Base-by-base conservation (phyloP, 768 basidiomycete genomes). In the Naganishia friedmannii region DNA sequence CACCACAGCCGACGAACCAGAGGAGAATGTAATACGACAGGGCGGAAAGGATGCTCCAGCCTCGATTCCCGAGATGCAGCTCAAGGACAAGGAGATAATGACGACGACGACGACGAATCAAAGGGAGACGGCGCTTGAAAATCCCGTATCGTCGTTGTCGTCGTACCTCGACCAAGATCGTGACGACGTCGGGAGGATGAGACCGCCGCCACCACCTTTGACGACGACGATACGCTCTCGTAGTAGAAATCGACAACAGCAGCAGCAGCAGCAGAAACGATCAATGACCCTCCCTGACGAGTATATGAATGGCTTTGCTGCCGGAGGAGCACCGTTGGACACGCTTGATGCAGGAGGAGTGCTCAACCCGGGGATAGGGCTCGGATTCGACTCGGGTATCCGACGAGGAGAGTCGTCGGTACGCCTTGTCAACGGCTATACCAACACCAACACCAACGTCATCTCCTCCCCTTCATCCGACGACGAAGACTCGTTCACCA, bases 261-360 rank as follows among this genome's bases (percentile, higher is more conserved):
- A n/a, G n/a, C 34, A 29, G 6, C n/a, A 12, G 5, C 37, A 63
- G 9, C 42, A 37, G 15, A 58, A 58, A 37, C 60, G 60, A 21
- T 63, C 60, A 15, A 63, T 63, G 60, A 63, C 60, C 0, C 42
- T 63, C 8, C 60, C 39, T 63, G 60, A 63, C n/a, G 60, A 63
- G 15, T 23, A 5, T 34, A 17, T 45, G 60, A 15, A 63, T 26
- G 28, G 34, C 7, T 1, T 8, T 37, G 17, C 2, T 2, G 12
- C 13, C n/a, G 42, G 23, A 46, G 15, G 9, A 12, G 17, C 1
- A 37, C 34, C 34, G 17, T 45, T n/a, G 60, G 15, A 42, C 1
- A n/a, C n/a, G 48, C 23, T 51, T 51, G 60, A 23, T 42, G 2
- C 42, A 42, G 42, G 2, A 42, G 9, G 15, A 42, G 34, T 4